Conservation (phyloP, 2,329 filamentous ascomycete genomes). For the Cercospora zeae-maydis region DNA sequence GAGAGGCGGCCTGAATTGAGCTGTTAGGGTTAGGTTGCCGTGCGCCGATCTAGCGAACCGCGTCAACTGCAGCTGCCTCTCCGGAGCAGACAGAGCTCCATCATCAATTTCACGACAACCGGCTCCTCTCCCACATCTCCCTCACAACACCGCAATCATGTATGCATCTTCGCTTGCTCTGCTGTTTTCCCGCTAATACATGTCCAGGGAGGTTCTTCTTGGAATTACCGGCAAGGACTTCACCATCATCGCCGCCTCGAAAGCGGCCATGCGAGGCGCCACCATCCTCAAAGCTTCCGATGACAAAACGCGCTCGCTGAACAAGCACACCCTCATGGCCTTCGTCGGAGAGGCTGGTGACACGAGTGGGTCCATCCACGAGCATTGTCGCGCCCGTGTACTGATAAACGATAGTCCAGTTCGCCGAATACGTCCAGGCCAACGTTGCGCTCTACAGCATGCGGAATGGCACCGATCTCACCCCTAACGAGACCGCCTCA, state of each 20-base stretch:
- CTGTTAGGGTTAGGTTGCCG: neutral
- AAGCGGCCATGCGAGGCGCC: conserved; percentile 95
- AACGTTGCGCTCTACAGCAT: conserved; percentile 98
- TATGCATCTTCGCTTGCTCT: conserved; percentile 5
- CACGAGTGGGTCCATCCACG: conserved; percentile 60
- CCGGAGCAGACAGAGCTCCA: neutral
- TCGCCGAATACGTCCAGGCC: conserved; percentile 98
- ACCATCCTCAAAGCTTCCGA: conserved; percentile 93
- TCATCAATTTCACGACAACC: conserved; percentile 11
- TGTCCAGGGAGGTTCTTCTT: conserved; percentile 84
- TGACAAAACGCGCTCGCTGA: conserved; percentile 91
- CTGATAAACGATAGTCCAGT: conserved; percentile 67
- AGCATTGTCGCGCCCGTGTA: neutral
- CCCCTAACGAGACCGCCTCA: conserved; percentile 80
- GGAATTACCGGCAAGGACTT: conserved; percentile 99
- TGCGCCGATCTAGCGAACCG: neutral
- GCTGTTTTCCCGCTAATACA: conserved; percentile 1
- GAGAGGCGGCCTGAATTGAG: no score
- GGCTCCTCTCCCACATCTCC: neutral
- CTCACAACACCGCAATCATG: conserved; percentile 19
- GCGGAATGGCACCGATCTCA: conserved; percentile 92
- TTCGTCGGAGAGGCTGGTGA: conserved; percentile 96
- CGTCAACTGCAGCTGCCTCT: conserved; percentile 6
- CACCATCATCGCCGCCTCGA: conserved; percentile 93
- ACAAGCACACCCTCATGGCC: conserved; percentile 91